Evolutionary conservation across 1,284 basidiomycete genomes (phyloP), one percentile per base, ranked within the genome.

Genomic region (Fistulinella staudtii): DNA sequence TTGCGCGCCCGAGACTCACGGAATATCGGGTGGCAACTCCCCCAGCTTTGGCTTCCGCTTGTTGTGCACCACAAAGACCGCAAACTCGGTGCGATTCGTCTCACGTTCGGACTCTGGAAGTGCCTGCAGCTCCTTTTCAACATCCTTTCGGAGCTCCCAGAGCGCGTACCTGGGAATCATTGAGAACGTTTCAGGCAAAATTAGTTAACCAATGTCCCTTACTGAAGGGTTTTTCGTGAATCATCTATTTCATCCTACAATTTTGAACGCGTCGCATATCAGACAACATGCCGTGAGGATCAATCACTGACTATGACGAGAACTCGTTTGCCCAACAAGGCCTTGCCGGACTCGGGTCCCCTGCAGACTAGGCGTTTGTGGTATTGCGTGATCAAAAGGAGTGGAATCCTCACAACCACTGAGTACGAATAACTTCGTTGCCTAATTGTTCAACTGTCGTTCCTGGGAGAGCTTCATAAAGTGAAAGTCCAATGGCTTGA

Each of bases 51-150:
- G 72, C 71, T 95, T 95, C 51, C 82, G 72, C 71, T 96, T 96
- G 75, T 96, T 95, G 70, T 96, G 93, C 14, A 97, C 93, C 29
- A 95, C 93, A 61, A 96, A 97, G 53, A 95, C 74, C 2, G 80
- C 92, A 51, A 96, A 90, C 64, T 87, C 75, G 33, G 93, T 93
- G 49, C 82, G 79, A 45, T 86, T 69, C 3, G 75, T 76, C 23
- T 83, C 82, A 45, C 88, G 81, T 59, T 93, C 83, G 10, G 73
- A 65, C 60, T 85, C 83, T 6, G 84, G 78, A 47, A 85, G 74
- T 3, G 61, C 67, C 30, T 72, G 56, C 17, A 93, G 72, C 58
- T 90, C 89, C 51, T 70, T 70, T 57, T 91, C 83, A 41, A 94
- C 85, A 60, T 97, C 93, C 60, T 84, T 87, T 62, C 85, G 75